A percentile compares a stretch with the other conserved stretches of the same genome.
These are phyloP conservation scores for Coriolopsis trogii DNA, from an alignment of 1,284 basidiomycete species.

Conservation along the genomic window DNA sequence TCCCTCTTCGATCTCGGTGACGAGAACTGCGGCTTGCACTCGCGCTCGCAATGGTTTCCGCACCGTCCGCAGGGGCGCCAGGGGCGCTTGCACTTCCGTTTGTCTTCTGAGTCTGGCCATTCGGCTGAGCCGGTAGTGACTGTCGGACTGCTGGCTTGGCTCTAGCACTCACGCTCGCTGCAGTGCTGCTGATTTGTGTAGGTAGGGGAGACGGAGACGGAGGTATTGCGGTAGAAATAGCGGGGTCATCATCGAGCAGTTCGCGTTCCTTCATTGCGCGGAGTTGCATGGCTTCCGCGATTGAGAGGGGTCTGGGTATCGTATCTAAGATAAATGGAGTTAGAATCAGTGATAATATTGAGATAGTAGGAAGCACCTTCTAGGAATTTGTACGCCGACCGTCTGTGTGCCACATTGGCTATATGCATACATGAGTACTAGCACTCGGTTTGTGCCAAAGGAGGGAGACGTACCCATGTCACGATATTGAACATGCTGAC, in stretches of 20 bases:
- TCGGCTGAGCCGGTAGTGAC: slow-evolving; percentile 17
- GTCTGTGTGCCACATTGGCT: slow-evolving; percentile 61
- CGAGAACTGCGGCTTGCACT: slow-evolving; percentile 10
- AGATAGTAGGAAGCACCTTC: slow-evolving; percentile 46
- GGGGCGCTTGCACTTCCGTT: slow-evolving; percentile 14
- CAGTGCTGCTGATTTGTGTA: slow-evolving; percentile 5
- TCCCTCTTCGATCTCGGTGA: slow-evolving; percentile 24
- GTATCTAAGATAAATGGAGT: slow-evolving; percentile 50
- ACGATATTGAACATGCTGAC: slow-evolving; percentile 59
- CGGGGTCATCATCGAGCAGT: slow-evolving; percentile 59
- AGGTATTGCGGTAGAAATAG: slow-evolving; percentile 42
- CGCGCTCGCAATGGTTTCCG: slow-evolving; percentile 8
- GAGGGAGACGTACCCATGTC: slow-evolving; percentile 61
- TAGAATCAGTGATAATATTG: not conserved
- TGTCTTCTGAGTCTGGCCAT: slow-evolving; percentile 20
- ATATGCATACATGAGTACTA: slow-evolving; percentile 12
- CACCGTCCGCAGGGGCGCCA: slow-evolving; percentile 7
- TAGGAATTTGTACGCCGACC: slow-evolving; percentile 71
- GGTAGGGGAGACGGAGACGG: slow-evolving; percentile 18
- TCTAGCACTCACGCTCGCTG: slow-evolving; percentile 9
- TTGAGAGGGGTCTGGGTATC: slow-evolving; percentile 62
- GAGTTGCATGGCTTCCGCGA: slow-evolving; percentile 58
- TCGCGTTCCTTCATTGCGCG: slow-evolving; percentile 61
- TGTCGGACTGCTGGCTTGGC: slow-evolving; percentile 19
- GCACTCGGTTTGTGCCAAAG: not conserved